A percentile compares a stretch with the other conserved stretches of the same genome.
These are phyloP conservation scores for Boletus rex-veris DNA, from an alignment of 768 basidiomycete genomes.

Conservation along the genomic window DNA sequence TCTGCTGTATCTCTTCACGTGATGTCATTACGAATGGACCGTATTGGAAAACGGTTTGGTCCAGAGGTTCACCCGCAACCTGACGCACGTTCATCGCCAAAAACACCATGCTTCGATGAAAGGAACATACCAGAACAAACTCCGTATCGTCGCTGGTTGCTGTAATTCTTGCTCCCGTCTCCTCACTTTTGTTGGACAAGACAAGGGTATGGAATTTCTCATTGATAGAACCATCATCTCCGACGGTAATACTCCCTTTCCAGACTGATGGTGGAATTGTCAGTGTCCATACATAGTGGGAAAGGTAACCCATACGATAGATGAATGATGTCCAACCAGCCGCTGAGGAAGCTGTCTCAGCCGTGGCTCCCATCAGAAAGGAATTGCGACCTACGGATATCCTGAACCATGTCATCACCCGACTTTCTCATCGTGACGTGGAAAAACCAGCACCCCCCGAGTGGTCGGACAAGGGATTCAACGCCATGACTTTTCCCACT, in stretches of 20 bases:
- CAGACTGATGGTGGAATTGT: constrained; percentile 22
- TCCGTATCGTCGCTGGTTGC: constrained; percentile 62
- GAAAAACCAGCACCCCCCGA: constrained; percentile 94
- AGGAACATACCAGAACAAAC: constrained; percentile 58
- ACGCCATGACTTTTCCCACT: constrained; percentile 85
- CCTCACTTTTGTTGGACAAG: constrained; percentile 54
- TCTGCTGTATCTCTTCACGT: constrained; percentile 74
- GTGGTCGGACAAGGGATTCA: constrained; percentile 83
- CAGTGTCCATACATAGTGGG: not conserved
- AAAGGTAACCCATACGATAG: constrained; percentile 55
- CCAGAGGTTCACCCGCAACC: constrained; percentile 85
- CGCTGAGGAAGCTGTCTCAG: constrained; percentile 39
- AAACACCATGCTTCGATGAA: not conserved
- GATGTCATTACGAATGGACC: constrained; percentile 88
- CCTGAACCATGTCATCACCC: constrained; percentile 68
- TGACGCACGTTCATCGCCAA: constrained; percentile 23
- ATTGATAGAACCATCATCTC: constrained; percentile 44
- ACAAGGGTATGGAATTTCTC: constrained; percentile 77
- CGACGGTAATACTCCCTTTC: constrained; percentile 61
- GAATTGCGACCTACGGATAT: constrained; percentile 57
- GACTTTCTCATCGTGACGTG: constrained; percentile 67
- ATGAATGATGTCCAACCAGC: constrained; percentile 88
- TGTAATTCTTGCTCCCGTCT: constrained; percentile 68
- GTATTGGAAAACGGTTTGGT: constrained; percentile 85
- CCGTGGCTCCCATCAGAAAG: not conserved